phyloP scores from a whole-genome alignment of 2,329 filamentous ascomycete genomes.

The Chaetothyriales sp. region DNA sequence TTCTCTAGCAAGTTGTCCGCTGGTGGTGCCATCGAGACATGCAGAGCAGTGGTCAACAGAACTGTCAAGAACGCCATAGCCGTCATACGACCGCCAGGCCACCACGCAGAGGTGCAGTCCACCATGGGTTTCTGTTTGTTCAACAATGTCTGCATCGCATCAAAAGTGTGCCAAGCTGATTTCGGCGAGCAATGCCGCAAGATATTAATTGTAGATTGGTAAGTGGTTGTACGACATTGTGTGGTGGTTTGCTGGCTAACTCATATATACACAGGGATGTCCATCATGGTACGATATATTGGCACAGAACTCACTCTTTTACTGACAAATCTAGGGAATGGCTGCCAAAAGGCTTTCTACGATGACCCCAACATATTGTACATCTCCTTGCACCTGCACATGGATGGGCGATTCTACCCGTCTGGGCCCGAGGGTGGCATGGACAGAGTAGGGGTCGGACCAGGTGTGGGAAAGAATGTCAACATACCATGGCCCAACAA shows the following conservation, averaged over 20 bases:
- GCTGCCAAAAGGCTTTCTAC: constrained; percentile 92
- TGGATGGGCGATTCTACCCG: constrained; percentile 74
- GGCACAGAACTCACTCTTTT: background rate
- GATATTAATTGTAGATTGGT: constrained; percentile 87
- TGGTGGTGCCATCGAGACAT: constrained; percentile 89
- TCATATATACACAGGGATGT: constrained; percentile 39
- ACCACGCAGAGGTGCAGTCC: constrained; percentile 75
- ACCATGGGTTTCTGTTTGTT: constrained; percentile 95
- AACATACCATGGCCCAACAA: constrained; percentile 54
- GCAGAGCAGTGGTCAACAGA: constrained; percentile 71
- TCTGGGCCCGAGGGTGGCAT: constrained; percentile 42
- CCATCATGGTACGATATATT: constrained; percentile 39
- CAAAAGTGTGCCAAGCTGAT: constrained; percentile 69
- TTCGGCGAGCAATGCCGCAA: constrained; percentile 72
- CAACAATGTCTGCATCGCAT: constrained; percentile 90
- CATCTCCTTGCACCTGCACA: constrained; percentile 83
- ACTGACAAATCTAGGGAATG: constrained; percentile 54
- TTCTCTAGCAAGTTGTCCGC: constrained; percentile 69
- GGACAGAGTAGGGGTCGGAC: constrained; percentile 42
- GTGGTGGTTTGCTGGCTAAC: background rate
- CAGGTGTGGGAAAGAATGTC: constrained; percentile 47
- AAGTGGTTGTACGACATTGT: constrained; percentile 29
- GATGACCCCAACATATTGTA: constrained; percentile 89
- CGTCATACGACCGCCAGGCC: constrained; percentile 84
- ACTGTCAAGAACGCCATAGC: constrained; percentile 84